Conservation (phyloP, 2,329 filamentous ascomycete genomes). For the Epichloe hybrida region DNA sequence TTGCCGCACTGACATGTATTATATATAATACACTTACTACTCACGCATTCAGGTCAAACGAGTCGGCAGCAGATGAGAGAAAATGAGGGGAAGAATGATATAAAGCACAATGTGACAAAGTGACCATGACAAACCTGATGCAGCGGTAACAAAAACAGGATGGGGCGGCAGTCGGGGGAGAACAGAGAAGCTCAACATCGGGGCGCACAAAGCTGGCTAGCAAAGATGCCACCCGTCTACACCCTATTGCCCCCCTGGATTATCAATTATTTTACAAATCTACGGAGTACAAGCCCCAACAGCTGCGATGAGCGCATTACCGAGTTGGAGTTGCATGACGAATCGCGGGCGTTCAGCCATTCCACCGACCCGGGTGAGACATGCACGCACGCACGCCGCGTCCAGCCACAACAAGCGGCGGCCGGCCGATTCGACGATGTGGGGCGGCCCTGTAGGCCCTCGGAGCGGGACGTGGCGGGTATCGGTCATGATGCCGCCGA, state of each 20-base stretch:
- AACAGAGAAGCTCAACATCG: background rate
- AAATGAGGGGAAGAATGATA: background rate
- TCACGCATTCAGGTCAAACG: background rate
- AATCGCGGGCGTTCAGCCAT: background rate
- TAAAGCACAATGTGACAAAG: background rate
- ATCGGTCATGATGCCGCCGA: conserved; percentile 1
- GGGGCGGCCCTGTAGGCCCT: too few relatives aligned
- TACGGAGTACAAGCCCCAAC: too few relatives aligned
- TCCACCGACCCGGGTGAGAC: background rate
- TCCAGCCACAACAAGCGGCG: background rate
- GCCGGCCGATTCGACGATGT: background rate
- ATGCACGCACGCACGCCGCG: too few relatives aligned
- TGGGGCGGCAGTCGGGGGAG: background rate
- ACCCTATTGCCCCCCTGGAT: too few relatives aligned
- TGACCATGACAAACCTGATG: background rate
- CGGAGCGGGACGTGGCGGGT: background rate
- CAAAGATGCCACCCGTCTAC: background rate
- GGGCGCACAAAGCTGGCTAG: background rate
- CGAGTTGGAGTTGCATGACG: background rate
- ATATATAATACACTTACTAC: too few relatives aligned
- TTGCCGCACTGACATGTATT: background rate
- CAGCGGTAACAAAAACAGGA: background rate
- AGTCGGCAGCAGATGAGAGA: background rate
- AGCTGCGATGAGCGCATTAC: too few relatives aligned
- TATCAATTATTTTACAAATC: too few relatives aligned